Evolutionary conservation across 1,284 basidiomycete genomes (phyloP), one percentile per base, ranked within the genome.

Genomic region (Mycena sp.): DNA sequence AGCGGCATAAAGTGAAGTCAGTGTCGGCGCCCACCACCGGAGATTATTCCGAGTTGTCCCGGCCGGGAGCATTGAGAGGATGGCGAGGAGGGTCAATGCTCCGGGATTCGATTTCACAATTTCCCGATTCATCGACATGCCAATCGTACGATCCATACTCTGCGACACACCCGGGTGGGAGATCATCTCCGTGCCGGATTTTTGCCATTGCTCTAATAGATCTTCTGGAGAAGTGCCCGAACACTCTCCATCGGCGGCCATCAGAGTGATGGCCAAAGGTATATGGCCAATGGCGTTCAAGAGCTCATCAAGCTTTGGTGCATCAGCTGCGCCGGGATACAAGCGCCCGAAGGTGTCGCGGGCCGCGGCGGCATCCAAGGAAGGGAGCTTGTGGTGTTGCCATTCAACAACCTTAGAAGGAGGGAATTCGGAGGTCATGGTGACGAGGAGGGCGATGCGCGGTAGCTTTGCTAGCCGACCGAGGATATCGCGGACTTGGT

Each of bases 11-110:
- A 12, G 52, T 17, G 40, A 43, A 9, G 40, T 25, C 32, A 53
- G n/a, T n/a, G 14, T 44, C 5, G 60, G 64, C 3, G 67, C 63
- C 71, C 70, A 72, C 59, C 61, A 63, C 9, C 23, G 21, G 14
- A 71, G 61, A 40, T 70, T 58, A 9, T 49, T 35, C 14, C 52
- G 53, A 6, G 61, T 61, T 6, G 69, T 69, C n/a, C 71, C 70
- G 19, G 69, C 70, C 17, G 72, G 72, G 2, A 73, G 65, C 46
- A 73, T 55, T 6, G 72, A 70, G 32, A 73, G 58, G 16, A 67
- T 49, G 26, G 59, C 53, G 14, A 73, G 69, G 19, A 73, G 60
- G 7, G 25, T 63, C 2, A 43, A 12, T 0, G 68, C 69, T 17
- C 52, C 30, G 6, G 50, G 38, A 35, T 68, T 57, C 21, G 57